Conservation (phyloP, 116 monocot genomes). For the Cymodocea nodosa region DNA sequence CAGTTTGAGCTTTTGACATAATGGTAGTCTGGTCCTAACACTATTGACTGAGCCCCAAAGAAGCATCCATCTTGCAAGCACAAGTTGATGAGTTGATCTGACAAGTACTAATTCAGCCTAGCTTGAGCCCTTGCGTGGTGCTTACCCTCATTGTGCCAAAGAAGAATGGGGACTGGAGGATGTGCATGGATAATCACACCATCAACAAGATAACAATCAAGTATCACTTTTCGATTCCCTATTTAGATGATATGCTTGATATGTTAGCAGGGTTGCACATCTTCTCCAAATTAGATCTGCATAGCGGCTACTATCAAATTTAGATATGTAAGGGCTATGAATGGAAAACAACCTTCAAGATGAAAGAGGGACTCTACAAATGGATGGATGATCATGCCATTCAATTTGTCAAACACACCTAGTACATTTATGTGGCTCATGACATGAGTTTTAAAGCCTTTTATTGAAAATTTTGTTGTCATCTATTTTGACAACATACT, state of each 20-base stretch:
- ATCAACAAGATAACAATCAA: conserved; percentile 5
- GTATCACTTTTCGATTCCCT: background rate
- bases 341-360: conserved; percentile 9
- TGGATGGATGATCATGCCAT: conserved; percentile 7
- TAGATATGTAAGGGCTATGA: background rate
- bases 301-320: conserved; percentile 4
- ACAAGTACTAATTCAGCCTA: too few species aligned
- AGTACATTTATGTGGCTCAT: conserved; percentile 4
- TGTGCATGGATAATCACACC: background rate
- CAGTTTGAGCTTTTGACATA: too few species aligned
- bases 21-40: too few species aligned
- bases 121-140: conserved; percentile 1
- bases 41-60: too few species aligned
- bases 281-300: conserved; percentile 3
- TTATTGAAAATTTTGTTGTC: conserved; percentile 1
- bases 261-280: background rate
- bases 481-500: conserved; percentile 14
- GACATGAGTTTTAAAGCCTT: background rate
- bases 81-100: too few species aligned
- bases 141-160: background rate
- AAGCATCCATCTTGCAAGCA: too few species aligned
- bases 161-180: conserved; percentile 1
- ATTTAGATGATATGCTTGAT: conserved; percentile 2
- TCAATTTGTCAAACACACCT: conserved; percentile 4
- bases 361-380: background rate